These are phyloP conservation scores for Penicillium sp. DNA, from an alignment of 2,329 filamentous ascomycete genomes.

Conservation along the genomic window DNA sequence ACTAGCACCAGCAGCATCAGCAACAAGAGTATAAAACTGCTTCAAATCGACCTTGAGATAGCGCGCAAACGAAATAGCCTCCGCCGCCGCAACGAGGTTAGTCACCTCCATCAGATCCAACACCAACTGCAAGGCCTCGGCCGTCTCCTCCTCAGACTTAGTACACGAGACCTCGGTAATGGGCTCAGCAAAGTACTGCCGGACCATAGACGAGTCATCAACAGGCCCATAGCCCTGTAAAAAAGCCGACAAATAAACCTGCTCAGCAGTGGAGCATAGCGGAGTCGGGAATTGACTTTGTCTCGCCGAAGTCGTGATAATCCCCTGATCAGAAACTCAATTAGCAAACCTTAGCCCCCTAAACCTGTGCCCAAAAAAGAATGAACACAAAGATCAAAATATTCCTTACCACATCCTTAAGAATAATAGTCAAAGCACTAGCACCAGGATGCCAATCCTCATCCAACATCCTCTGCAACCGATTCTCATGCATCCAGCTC, in stretches of 20 bases:
- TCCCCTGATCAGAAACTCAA: conserved; percentile 42
- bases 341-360: not conserved
- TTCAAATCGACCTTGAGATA: conserved; percentile 46
- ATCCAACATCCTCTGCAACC: conserved; percentile 55
- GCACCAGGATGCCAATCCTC: conserved; percentile 55
- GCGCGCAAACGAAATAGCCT: conserved; percentile 49
- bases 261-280: conserved; percentile 62
- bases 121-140: conserved; percentile 41
- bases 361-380: not conserved
- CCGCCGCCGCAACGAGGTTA: conserved; percentile 50
- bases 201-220: conserved; percentile 57
- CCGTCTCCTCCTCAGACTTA: conserved; percentile 31
- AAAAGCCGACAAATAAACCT: conserved; percentile 61
- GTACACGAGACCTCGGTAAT: conserved; percentile 40
- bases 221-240: conserved; percentile 55
- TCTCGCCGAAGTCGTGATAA: conserved; percentile 65
- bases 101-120: conserved; percentile 47
- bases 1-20: conserved; percentile 49
- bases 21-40: conserved; percentile 48
- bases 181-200: conserved; percentile 49
- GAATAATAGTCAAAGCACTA: conserved; percentile 59
- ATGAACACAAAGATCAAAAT: not conserved
- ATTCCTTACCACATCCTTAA: conserved; percentile 53
- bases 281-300: conserved; percentile 58
- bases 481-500: conserved; percentile 64